Evolutionary conservation across 2,329 filamentous ascomycete species (phyloP).

Genomic region (Colletotrichum neosansevieriae): DNA sequence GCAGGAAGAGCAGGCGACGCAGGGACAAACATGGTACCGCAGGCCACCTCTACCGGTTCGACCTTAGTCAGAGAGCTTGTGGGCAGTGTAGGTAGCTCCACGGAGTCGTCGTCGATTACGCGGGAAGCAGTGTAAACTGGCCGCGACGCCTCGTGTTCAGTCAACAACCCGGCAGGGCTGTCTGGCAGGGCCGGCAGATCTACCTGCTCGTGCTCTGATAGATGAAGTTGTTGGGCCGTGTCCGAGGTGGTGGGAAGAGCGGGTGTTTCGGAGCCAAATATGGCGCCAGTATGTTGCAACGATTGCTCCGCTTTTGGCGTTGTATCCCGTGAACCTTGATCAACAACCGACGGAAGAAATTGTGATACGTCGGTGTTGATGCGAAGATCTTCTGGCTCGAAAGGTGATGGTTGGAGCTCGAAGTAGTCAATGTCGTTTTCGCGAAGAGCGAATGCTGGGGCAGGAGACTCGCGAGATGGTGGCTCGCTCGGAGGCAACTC

Average conservation of each 20-base stretch:
- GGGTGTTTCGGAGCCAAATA: constrained; percentile 16
- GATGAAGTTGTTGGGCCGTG: background rate
- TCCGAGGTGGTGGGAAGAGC: constrained; percentile 8
- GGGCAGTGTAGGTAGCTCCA: constrained; percentile 34
- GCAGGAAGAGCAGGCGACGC: constrained; percentile 21
- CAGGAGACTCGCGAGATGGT: constrained; percentile 51
- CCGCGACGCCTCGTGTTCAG: background rate
- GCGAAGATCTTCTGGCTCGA: constrained; percentile 48
- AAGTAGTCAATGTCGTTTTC: constrained; percentile 46
- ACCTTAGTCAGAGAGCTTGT: constrained; percentile 20
- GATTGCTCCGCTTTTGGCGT: constrained; percentile 72
- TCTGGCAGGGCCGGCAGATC: constrained; percentile 30
- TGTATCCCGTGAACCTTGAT: constrained; percentile 72
- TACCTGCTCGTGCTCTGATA: constrained; percentile 16
- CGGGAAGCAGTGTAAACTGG: background rate
- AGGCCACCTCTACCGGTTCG: background rate
- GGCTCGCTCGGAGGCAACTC: constrained; percentile 61
- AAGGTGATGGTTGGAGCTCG: constrained; percentile 38
- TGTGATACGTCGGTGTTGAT: constrained; percentile 56
- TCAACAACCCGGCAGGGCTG: background rate
- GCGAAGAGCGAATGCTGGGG: constrained; percentile 46
- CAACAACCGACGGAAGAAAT: constrained; percentile 52
- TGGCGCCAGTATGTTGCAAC: constrained; percentile 16
- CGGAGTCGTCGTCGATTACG: background rate
- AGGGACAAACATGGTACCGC: background rate